Evolutionary conservation across 768 basidiomycete species (phyloP), one percentile per base, ranked within the genome.

Genomic region (Hygrocybe coccinea): DNA sequence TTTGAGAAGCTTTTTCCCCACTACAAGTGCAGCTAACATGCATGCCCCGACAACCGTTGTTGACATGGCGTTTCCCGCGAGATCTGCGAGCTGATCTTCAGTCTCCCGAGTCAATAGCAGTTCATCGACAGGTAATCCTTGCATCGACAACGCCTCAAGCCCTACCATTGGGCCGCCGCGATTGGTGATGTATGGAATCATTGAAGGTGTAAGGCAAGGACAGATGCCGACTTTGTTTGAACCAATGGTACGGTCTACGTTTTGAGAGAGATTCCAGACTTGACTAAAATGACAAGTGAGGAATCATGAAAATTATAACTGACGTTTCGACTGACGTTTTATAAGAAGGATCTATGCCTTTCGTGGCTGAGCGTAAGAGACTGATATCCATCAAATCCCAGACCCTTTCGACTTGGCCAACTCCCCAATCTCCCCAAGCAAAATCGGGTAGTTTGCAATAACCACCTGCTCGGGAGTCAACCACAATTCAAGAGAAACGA

Each of bases 1-100:
- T 59, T 85, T 85, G 33, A 97, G 74, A 34, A 91, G 76, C 47
- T 81, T 79, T 66, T 77, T 78, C 5, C 84, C 83, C 1, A 85
- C 70, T 9, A 88, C 79, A 44, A 97, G 74, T 0, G 92, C 91
- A 15, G 88, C 85, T 54, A 95, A 73, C 59, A 97, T 90, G 59
- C 91, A 87, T 2, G 91, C 81, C 1, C 95, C 95, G 29, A 97
- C 94, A 22, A 97, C 95, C 1, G 95, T 97, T 4, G 94, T 91
- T 1, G 93, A 94, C 95, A 97, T 97, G 57, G 95, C 95, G 65
- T 97, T 97, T 2, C 95, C 95, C 17, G 95, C 94, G 14, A 97
- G 78, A 69, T 97, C 93, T 2, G 93, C 91, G 6, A 97, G 77
- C 57, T 97, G 87, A 68, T 97, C 95, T 68, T 95, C 90, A 15